Conservation (phyloP, 202 grass and related monocot genomes). For the Setaria italica region DNA sequence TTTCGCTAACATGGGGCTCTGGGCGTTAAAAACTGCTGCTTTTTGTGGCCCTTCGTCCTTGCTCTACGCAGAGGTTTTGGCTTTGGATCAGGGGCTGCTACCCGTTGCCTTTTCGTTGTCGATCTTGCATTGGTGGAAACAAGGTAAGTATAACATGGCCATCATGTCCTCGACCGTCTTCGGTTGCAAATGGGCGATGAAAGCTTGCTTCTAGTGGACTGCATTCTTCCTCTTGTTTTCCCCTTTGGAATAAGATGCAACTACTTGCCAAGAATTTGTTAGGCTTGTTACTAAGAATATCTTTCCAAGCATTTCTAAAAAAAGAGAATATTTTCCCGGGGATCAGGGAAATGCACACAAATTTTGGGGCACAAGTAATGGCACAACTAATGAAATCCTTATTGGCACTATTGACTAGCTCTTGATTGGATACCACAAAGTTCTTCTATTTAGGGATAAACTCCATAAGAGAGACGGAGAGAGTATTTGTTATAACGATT, state of each 20-base stretch:
- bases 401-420: too few species aligned
- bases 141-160: background rate
- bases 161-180: background rate
- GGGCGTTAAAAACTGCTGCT: too few species aligned
- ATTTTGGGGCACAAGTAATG: background rate
- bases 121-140: conserved; percentile 20
- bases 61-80: background rate
- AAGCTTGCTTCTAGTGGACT: background rate
- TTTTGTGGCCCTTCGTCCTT: background rate
- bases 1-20: background rate
- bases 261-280: background rate
- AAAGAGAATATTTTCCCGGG: background rate
- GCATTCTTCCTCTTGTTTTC: background rate
- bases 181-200: background rate
- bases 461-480: too few species aligned
- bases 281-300: too few species aligned
- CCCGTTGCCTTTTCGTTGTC: conserved; percentile 33
- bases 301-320: background rate
- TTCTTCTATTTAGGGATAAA: too few species aligned
- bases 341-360: background rate
- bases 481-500: background rate
- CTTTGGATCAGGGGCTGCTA: background rate
- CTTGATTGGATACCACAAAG: too few species aligned
- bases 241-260: background rate
- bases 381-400: too few species aligned